phyloP scores from a whole-genome alignment of 768 basidiomycete species.

The Boletus fagicola region DNA sequence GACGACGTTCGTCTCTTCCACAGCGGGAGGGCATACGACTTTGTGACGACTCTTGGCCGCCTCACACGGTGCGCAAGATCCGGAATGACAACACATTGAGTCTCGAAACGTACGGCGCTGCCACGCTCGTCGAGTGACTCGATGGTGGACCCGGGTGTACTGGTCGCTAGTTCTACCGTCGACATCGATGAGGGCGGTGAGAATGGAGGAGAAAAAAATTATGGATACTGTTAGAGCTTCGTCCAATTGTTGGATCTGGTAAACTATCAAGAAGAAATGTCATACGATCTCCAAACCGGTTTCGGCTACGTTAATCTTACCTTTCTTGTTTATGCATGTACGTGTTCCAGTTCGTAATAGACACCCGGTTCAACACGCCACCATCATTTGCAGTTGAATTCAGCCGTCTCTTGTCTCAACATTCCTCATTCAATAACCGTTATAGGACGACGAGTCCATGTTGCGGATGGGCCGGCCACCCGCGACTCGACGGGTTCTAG shows the following conservation, averaged over 20 bases:
- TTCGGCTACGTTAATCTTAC: conserved; percentile 15
- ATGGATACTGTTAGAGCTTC: background rate
- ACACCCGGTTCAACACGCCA: background rate
- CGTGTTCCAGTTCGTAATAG: background rate
- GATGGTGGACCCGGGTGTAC: background rate
- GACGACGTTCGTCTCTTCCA: conserved; percentile 47
- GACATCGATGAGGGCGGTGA: conserved; percentile 12
- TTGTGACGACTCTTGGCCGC: conserved; percentile 54
- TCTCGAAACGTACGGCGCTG: conserved; percentile 63
- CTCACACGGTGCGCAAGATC: conserved; percentile 42
- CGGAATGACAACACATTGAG: conserved; percentile 74
- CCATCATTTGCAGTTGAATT: background rate
- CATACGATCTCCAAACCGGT: conserved; percentile 18
- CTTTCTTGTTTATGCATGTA: conserved; percentile 6
- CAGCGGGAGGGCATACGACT: conserved; percentile 65
- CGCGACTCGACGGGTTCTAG: background rate
- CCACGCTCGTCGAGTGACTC: conserved; percentile 22
- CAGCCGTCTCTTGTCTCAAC: background rate
- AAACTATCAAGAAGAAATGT: conserved; percentile 8
- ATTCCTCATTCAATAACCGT: no score
- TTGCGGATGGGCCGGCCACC: background rate
- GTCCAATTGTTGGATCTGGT: background rate
- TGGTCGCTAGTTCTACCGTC: background rate
- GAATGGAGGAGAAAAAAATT: background rate
- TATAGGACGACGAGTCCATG: no score